Conservation (phyloP, 1,139 yeast species). For the Suhomyces coccinellae region DNA sequence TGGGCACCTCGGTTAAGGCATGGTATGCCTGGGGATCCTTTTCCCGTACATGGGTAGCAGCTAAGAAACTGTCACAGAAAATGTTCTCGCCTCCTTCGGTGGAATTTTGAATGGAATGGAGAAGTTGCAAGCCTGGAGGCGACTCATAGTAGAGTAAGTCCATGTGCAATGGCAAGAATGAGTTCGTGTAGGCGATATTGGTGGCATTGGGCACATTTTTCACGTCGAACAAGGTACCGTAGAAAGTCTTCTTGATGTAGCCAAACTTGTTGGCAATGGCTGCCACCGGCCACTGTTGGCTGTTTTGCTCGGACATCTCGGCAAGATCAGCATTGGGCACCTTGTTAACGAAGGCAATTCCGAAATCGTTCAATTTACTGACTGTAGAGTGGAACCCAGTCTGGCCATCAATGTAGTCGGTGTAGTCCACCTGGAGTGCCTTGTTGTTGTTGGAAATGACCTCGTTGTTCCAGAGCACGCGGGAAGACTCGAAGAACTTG, state of each 20-base stretch:
- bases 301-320: slow-evolving; percentile 30
- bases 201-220: slow-evolving; percentile 58
- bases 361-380: slow-evolving; percentile 54
- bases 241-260: slow-evolving; percentile 70
- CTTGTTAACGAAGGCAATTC: slow-evolving; percentile 56
- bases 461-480: slow-evolving; percentile 42
- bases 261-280: slow-evolving; percentile 63
- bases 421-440: slow-evolving; percentile 34
- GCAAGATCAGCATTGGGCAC: slow-evolving; percentile 43
- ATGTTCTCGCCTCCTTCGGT: slow-evolving; percentile 70
- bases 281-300: slow-evolving; percentile 41
- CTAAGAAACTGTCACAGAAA: slow-evolving; percentile 74
- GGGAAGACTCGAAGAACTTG: slow-evolving; percentile 35
- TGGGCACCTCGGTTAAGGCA: slow-evolving; percentile 63
- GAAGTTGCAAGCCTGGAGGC: slow-evolving; percentile 78
- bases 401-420: slow-evolving; percentile 38
- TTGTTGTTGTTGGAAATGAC: slow-evolving; percentile 22
- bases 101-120: slow-evolving; percentile 65
- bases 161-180: slow-evolving; percentile 75
- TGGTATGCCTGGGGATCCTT: slow-evolving; percentile 63
- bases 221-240: slow-evolving; percentile 75
- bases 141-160: slow-evolving; percentile 78
- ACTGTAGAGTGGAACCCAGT: slow-evolving; percentile 41
- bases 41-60: slow-evolving; percentile 55
- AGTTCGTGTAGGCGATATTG: slow-evolving; percentile 72